Conservation (phyloP, 2,329 filamentous ascomycete genomes). For the Pseudopyricularia cyperi region DNA sequence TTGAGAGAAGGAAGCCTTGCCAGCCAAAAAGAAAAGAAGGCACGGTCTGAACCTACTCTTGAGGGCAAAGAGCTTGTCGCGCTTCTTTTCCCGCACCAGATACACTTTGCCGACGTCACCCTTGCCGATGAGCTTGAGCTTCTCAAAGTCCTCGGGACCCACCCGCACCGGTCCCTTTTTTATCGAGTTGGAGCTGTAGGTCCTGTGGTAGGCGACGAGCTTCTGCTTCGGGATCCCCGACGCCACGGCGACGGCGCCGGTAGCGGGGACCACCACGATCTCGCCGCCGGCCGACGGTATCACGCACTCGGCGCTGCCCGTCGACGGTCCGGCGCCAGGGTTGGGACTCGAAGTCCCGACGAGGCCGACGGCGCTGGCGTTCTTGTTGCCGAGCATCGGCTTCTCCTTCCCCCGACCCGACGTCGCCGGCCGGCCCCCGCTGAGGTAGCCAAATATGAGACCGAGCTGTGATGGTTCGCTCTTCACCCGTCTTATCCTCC, state of each 20-base stretch:
- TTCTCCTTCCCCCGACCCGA: conserved; percentile 80
- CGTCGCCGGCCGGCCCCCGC: conserved; percentile 62
- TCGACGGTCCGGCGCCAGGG: conserved; percentile 14
- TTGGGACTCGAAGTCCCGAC: conserved; percentile 28
- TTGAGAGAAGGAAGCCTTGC: neutral
- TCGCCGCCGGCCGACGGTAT: conserved; percentile 15
- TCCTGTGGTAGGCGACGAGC: conserved; percentile 71
- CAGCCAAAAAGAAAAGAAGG: neutral
- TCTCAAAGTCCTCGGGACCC: conserved; percentile 90
- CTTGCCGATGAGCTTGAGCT: conserved; percentile 98
- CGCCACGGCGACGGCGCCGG: conserved; percentile 46
- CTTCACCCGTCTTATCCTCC: neutral
- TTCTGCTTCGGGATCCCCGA: conserved; percentile 48
- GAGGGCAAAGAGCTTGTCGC: conserved; percentile 89
- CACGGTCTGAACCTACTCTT: conserved; percentile 58
- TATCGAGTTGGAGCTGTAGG: conserved; percentile 98
- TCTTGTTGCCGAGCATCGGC: conserved; percentile 41
- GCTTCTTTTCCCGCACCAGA: conserved; percentile 95
- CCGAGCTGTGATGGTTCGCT: neutral
- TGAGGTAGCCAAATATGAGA: conserved; percentile 8
- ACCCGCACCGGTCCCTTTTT: conserved; percentile 97
- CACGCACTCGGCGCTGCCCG: conserved; percentile 14
- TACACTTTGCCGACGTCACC: conserved; percentile 98
- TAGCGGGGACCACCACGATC: conserved; percentile 26
- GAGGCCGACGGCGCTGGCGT: conserved; percentile 30